Percentiles rank a stretch among this genome's conserved stretches.
Evolutionary conservation across 2,329 filamentous ascomycete species (phyloP).

Genomic region (Cladosporium austrohemisphaericum): DNA sequence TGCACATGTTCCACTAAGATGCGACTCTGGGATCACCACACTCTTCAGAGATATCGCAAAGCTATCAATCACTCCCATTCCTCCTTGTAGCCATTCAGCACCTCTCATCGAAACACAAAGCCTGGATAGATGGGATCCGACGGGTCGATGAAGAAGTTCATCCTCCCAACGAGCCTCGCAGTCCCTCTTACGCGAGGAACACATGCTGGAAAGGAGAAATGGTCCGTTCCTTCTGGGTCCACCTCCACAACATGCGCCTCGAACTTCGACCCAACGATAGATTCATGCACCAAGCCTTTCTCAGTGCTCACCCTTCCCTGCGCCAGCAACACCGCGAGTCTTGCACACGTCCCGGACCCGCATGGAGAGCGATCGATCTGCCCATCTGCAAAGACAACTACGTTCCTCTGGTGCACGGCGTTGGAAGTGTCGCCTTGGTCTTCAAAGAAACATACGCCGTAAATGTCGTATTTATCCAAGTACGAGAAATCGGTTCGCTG

Average conservation of each 20-base stretch:
- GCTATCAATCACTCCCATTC: too few species aligned
- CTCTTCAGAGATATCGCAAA: too few species aligned
- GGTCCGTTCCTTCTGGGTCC: not conserved
- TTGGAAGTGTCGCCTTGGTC: not conserved
- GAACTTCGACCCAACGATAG: slow-evolving; percentile 1
- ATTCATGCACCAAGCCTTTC: not conserved
- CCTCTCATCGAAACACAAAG: not conserved
- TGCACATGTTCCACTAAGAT: too few species aligned
- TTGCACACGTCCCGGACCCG: slow-evolving; percentile 31
- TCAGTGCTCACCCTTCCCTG: not conserved
- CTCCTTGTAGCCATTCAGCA: not conserved
- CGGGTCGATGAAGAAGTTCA: slow-evolving; percentile 1
- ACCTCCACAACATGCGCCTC: not conserved
- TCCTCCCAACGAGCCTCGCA: not conserved
- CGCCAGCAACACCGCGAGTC: slow-evolving; percentile 25
- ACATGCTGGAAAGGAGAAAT: not conserved
- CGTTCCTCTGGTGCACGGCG: slow-evolving; percentile 14
- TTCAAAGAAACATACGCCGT: slow-evolving; percentile 17
- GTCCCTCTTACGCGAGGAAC: not conserved
- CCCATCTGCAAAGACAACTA: slow-evolving; percentile 37
- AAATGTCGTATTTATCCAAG: slow-evolving; percentile 11
- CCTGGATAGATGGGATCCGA: not conserved
- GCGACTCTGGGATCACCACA: too few species aligned
- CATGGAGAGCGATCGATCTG: slow-evolving; percentile 46
- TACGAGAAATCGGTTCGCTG: not conserved